Base-by-base conservation (phyloP, 371 early-diverging fungal species). In the Polyrhizophydium stewartii region DNA sequence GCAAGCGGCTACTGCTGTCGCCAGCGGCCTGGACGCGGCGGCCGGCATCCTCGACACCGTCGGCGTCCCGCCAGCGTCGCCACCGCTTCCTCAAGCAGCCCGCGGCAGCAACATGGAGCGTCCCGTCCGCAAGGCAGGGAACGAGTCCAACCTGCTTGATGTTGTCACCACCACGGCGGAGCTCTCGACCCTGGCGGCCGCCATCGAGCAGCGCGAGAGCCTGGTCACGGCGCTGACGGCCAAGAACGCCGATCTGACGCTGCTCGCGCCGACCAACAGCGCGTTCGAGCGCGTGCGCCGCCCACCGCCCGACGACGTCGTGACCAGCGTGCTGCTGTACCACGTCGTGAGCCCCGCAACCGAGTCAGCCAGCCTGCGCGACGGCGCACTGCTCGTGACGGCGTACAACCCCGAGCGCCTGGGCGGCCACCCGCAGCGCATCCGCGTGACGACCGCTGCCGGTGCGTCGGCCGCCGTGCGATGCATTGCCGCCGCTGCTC, bases 341-440 rank as follows among this genome's bases (percentile, higher is more conserved):
- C 60, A 60, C 32, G 33, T 53, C 31, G 60, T 35, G 0, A 27
- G n/a, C 53, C 30, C 52, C 2, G 33, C 60, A 16, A 13, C 13
- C 16, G 7, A 21, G 10, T 9, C 30, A 1, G 37, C n/a, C 19
- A n/a, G 17, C 7, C 63, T 62, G 27, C 9, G 19, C 25, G 46
- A 49, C 41, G 63, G 63, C 30, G 32, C 21, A 19, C 63, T 62
- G 21, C 45, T 62, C 56, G 28, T 2, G 17, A 62, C 63, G 2
- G 49, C 59, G 27, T 58, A 43, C 31, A 57, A 17, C n/a, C 49
- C 58, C 7, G 63, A n/a, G n/a, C 17, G 51, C 27, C 56, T 62
- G 19, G 63, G 58, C 52, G 63, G 45, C 24, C 56, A 37, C 27
- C 49, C 56, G 27, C 63, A 62, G n/a, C 40, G 57, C 27, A 62